These are phyloP conservation scores for Ascochyta viciae-villosae DNA, from an alignment of 2,329 filamentous ascomycete genomes.

Conservation along the genomic window DNA sequence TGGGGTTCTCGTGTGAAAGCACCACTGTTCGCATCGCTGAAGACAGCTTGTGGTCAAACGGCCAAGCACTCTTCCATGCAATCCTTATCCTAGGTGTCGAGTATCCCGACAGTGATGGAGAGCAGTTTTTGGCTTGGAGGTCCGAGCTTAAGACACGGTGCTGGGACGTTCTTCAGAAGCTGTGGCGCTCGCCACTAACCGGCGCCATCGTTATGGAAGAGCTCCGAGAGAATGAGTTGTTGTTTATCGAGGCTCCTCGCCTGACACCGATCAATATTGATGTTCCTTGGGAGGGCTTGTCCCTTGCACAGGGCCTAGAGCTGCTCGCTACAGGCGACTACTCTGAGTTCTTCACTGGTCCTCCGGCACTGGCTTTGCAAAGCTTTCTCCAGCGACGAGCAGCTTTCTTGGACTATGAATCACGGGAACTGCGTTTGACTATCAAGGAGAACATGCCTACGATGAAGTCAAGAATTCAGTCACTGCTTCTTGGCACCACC, in stretches of 20 bases:
- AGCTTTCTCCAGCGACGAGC: constrained; percentile 81
- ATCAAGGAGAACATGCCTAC: constrained; percentile 71
- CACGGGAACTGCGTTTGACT: constrained; percentile 81
- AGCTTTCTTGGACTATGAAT: constrained; percentile 82
- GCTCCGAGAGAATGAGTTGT: constrained; percentile 78
- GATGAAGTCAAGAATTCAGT: constrained; percentile 56
- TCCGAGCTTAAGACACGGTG: constrained; percentile 53
- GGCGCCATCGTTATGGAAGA: constrained; percentile 77
- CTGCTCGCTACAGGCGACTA: constrained; percentile 25
- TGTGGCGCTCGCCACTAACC: constrained; percentile 86
- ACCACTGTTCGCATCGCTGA: constrained; percentile 72
- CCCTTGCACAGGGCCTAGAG: constrained; percentile 56
- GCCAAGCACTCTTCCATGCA: constrained; percentile 82
- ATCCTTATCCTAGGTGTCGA: constrained; percentile 75
- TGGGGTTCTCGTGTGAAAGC: constrained; percentile 83
- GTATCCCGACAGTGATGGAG: constrained; percentile 67
- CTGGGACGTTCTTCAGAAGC: constrained; percentile 71
- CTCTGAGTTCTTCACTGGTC: constrained; percentile 71
- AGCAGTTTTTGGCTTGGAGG: constrained; percentile 51
- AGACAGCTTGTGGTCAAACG: constrained; percentile 73
- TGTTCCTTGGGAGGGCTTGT: constrained; percentile 75
- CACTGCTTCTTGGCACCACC: constrained; percentile 78
- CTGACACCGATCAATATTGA: constrained; percentile 74
- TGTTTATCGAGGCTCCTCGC: constrained; percentile 77
- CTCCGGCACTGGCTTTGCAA: constrained; percentile 72